These are phyloP conservation scores for Plasmodium ovale DNA, from an alignment of 169 alveolate genomes.

Conservation along the genomic window DNA sequence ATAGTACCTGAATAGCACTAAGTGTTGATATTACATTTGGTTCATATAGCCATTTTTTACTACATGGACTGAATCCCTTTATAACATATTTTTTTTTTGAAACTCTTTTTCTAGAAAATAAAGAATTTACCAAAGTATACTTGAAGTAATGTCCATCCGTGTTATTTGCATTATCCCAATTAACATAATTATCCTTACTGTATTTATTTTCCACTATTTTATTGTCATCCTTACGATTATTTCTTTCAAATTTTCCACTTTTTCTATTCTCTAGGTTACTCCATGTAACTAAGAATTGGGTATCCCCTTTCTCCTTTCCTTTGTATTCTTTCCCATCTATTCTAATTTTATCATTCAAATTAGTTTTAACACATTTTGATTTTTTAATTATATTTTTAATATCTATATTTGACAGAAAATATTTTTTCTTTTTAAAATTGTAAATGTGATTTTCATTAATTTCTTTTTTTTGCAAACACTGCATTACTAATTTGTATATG, in stretches of 20 bases:
- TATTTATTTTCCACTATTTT: not conserved
- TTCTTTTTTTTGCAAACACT: conserved; percentile 48
- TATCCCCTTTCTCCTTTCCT: not conserved
- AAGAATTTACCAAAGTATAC: no score
- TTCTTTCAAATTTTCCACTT: not conserved
- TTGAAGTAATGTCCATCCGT: no score
- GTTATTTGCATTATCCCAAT: not conserved
- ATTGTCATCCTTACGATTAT: not conserved
- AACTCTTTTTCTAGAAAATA: no score
- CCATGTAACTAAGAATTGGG: not conserved
- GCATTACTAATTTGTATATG: conserved; percentile 42
- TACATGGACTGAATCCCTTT: conserved; percentile 74
- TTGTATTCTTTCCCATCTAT: not conserved
- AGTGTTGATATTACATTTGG: conserved; percentile 75
- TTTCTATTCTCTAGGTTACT: not conserved
- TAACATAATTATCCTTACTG: not conserved
- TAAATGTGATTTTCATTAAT: conserved; percentile 44
- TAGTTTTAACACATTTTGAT: not conserved
- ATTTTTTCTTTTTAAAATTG: conserved; percentile 39
- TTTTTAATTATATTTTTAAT: conserved; percentile 19
- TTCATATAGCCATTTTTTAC: conserved; percentile 35
- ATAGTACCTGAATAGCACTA: conserved; percentile 77
- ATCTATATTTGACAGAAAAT: conserved; percentile 35
- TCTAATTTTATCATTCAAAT: not conserved
- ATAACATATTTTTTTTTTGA: conserved; percentile 17